A percentile compares a stretch with the other conserved stretches of the same genome.
Evolutionary conservation across 495 filamentous ascomycete genomes (phyloP).

Genomic region (Neurospora tetrasperma): DNA sequence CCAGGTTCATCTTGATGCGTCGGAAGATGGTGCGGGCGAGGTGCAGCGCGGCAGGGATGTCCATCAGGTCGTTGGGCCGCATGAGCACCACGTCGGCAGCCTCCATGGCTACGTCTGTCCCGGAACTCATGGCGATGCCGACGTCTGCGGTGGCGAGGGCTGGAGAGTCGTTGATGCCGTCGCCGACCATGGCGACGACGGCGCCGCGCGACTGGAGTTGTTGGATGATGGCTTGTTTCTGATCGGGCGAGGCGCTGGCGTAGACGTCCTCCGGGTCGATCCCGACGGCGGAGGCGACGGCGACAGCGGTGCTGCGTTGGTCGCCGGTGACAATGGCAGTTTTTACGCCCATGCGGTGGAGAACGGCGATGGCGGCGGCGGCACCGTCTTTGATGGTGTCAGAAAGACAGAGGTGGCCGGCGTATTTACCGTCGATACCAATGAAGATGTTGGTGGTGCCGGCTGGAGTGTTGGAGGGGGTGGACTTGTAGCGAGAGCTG

Average conservation of each 20-base stretch:
- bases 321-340: slow-evolving; percentile 93
- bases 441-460: slow-evolving; percentile 87
- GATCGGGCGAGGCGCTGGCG: slow-evolving; percentile 73
- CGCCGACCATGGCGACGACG: slow-evolving; percentile 91
- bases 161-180: slow-evolving; percentile 98
- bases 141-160: slow-evolving; percentile 87
- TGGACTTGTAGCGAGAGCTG: slow-evolving; percentile 18
- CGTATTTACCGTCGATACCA: slow-evolving; percentile 70
- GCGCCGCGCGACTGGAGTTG: slow-evolving; percentile 60
- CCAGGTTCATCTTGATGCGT: slow-evolving; percentile 87
- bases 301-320: slow-evolving; percentile 66
- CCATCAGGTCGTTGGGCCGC: slow-evolving; percentile 82
- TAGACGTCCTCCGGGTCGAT: slow-evolving; percentile 65
- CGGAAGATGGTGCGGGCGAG: slow-evolving; percentile 79
- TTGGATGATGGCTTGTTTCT: slow-evolving; percentile 78
- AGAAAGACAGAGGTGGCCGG: slow-evolving; percentile 70
- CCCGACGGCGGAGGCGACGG: slow-evolving; percentile 74
- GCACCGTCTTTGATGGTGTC: slow-evolving; percentile 88
- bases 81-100: slow-evolving; percentile 94
- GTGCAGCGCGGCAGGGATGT: slow-evolving; percentile 74
- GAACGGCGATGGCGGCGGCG: slow-evolving; percentile 68
- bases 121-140: slow-evolving; percentile 83
- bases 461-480: slow-evolving; percentile 27
- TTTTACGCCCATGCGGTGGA: slow-evolving; percentile 73
- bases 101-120: slow-evolving; percentile 97